Conservation (phyloP, 2,329 filamentous ascomycete species). For the Colletotrichum sp. region DNA sequence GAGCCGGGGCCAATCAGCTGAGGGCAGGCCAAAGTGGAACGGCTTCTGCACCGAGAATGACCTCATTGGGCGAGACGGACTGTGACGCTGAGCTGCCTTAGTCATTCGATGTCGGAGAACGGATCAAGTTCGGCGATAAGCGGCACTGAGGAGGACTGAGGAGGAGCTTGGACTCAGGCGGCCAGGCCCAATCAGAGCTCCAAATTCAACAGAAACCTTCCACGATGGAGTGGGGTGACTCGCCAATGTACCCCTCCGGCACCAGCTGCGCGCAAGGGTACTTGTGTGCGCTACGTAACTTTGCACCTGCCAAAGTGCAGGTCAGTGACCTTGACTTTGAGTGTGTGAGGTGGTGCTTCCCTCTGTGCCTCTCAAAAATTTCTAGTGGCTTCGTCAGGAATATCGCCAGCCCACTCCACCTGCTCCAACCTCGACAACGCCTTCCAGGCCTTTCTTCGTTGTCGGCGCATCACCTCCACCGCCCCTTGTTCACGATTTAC, state of each 20-base stretch:
- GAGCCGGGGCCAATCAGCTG: neutral
- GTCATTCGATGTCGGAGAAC: neutral
- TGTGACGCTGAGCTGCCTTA: neutral
- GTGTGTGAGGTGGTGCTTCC: neutral
- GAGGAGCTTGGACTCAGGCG: neutral
- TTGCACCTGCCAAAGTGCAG: neutral
- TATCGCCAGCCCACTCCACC: slow-evolving; percentile 8
- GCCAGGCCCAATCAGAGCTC: neutral
- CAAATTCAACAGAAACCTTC: neutral
- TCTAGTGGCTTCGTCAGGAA: slow-evolving; percentile 21
- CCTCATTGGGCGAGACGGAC: neutral
- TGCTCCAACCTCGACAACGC: neutral
- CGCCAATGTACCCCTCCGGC: neutral
- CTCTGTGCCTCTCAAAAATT: slow-evolving; percentile 11
- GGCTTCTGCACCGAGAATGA: neutral
- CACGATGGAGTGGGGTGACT: neutral
- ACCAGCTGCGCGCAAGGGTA: neutral
- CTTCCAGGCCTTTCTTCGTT: neutral
- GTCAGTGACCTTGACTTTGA: neutral
- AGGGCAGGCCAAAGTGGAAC: neutral
- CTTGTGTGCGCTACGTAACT: neutral
- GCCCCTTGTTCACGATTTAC: neutral
- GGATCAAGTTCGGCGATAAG: slow-evolving; percentile 9
- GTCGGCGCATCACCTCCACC: neutral
- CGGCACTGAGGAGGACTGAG: neutral